Evolutionary conservation across 768 basidiomycete species (phyloP).

Genomic region (Steccherinum ochraceum): DNA sequence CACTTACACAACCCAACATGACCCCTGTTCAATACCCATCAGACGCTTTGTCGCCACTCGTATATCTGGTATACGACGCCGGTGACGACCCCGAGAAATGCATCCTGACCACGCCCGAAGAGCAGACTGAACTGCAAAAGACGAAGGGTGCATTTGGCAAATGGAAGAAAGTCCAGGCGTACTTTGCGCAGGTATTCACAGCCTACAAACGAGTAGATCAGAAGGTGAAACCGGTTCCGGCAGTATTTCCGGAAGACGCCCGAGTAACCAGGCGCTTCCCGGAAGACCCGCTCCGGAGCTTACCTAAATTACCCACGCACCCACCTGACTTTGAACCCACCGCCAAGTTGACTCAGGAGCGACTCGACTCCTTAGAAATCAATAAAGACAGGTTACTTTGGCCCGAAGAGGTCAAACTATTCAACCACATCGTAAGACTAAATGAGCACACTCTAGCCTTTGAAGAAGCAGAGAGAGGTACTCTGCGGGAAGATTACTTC

Average conservation of each 20-base stretch:
- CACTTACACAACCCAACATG: too few species aligned
- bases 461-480: conserved; percentile 16
- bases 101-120: too few species aligned
- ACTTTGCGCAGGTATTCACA: too few species aligned
- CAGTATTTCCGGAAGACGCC: conserved; percentile 24
- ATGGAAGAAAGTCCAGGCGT: too few species aligned
- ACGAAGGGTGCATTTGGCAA: too few species aligned
- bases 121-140: too few species aligned
- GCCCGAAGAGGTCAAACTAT: conserved; percentile 24
- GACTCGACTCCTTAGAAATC: conserved; percentile 17
- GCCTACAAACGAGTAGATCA: conserved; percentile 29
- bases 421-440: conserved; percentile 9
- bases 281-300: conserved; percentile 25
- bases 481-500: conserved; percentile 20
- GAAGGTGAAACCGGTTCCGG: conserved; percentile 25
- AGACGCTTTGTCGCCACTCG: too few species aligned
- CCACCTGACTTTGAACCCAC: conserved; percentile 28
- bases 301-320: conserved; percentile 21
- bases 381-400: conserved; percentile 22
- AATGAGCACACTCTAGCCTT: conserved; percentile 16
- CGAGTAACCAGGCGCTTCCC: conserved; percentile 25
- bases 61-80: too few species aligned
- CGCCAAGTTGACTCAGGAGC: conserved; percentile 16
- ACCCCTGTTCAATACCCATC: too few species aligned
- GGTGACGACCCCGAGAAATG: too few species aligned